Evolutionary conservation across 768 basidiomycete species (phyloP), one percentile per base, ranked within the genome.

Genomic region (Naganishia randhawae): DNA sequence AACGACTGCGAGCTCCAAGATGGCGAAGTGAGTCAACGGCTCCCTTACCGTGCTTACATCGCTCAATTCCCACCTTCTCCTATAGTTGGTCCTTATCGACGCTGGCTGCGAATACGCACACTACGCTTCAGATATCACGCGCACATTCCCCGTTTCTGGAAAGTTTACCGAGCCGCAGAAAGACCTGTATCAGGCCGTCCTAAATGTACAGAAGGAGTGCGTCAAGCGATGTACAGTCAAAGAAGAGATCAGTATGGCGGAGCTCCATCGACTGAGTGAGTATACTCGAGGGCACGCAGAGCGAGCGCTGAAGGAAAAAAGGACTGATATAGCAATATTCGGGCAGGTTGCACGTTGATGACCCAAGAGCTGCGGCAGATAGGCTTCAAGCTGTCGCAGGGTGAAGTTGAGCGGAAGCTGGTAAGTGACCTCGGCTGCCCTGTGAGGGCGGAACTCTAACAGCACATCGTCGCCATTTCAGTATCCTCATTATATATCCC

Each of bases 401-500:
- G 87, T 29, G 82, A 90, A 65, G 83, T 94, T 51, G 85, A 90
- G 71, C 81, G 88, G 31, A 73, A 82, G 33, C 78, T 99, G 50
- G 80, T 80, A 61, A 63, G 77, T 69, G 16, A 2, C n/a, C 33
- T 29, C 14, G 41, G 25, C 16, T 14, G 27, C 42, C 41, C 31
- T 45, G 57, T 39, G 3, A 35, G 14, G 19, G 0, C 7, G 37
- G 32, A 25, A 33, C 16, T 52, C 13, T n/a, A 9, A 33, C 41
- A 50, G 29, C 42, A 7, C 62, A n/a, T n/a, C 29, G 53, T n/a
- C 17, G 48, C 63, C 48, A 69, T 32, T 54, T 1, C 50, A 80
- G 73, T 99, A 97, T 76, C 96, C 96, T 0, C 96, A 99, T 82
- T 92, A 87, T 71, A 79, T 99, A 53, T 86, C 90, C 31, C 96